Evolutionary conservation across 2,329 filamentous ascomycete genomes (phyloP).

Genomic region (Purpureocillium lavendulum): DNA sequence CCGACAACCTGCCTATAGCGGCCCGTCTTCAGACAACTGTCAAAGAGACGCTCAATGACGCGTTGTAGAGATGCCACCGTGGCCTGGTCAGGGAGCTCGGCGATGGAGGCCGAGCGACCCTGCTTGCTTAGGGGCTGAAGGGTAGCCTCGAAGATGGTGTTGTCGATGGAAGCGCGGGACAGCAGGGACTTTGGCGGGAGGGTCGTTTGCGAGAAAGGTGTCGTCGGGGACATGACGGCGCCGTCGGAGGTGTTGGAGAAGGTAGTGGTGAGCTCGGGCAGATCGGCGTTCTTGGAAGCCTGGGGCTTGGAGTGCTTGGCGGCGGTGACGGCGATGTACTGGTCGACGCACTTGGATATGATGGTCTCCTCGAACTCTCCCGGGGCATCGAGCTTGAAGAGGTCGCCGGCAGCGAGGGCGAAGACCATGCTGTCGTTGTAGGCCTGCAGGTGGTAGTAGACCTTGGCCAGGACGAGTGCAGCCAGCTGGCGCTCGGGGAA

Average conservation of each 20-base stretch:
- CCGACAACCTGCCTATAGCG: constrained; percentile 94
- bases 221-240: constrained; percentile 76
- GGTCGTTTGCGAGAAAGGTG: constrained; percentile 89
- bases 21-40: constrained; percentile 76
- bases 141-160: constrained; percentile 51
- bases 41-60: constrained; percentile 84
- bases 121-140: constrained; percentile 46
- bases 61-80: constrained; percentile 74
- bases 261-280: constrained; percentile 70
- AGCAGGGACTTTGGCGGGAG: constrained; percentile 90
- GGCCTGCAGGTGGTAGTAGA: constrained; percentile 97
- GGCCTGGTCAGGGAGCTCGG: constrained; percentile 57
- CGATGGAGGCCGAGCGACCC: constrained; percentile 50
- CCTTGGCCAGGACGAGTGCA: constrained; percentile 89
- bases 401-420: constrained; percentile 85
- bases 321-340: constrained; percentile 74
- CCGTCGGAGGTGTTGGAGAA: constrained; percentile 64
- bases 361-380: constrained; percentile 99
- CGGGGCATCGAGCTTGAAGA: constrained; percentile 84
- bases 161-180: constrained; percentile 67
- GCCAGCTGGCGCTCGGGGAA: constrained; percentile 93
- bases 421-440: constrained; percentile 99
- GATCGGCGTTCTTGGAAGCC: constrained; percentile 33
- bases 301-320: constrained; percentile 39
- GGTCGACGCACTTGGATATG: constrained; percentile 95